These are phyloP conservation scores for Cryptosporidium tyzzeri DNA, from an alignment of 169 alveolate genomes.

Conservation along the genomic window DNA sequence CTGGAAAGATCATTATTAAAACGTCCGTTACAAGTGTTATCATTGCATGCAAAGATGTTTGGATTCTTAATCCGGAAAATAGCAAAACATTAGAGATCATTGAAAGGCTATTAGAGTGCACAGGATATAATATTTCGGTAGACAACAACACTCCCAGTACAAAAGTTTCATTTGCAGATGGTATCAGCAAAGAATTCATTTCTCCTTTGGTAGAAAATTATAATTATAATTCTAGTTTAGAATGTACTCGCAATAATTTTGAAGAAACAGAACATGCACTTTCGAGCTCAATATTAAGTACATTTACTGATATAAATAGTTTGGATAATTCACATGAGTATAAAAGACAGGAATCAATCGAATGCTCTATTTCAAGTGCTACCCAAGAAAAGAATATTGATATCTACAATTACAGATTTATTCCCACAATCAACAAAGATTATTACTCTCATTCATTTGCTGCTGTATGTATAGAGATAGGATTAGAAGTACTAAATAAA, in stretches of 20 bases:
- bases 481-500: conserved; percentile 20
- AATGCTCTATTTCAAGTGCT: not conserved
- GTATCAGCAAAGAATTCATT: conserved; percentile 13
- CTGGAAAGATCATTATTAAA: conserved; percentile 44
- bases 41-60: conserved; percentile 30
- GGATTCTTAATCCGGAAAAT: conserved; percentile 47
- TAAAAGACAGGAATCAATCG: conserved; percentile 10
- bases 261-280: conserved; percentile 21
- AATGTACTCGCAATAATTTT: not conserved
- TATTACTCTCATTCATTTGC: conserved; percentile 38
- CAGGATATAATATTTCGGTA: conserved; percentile 10
- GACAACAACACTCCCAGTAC: conserved; percentile 60
- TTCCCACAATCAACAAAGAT: conserved; percentile 11
- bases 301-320: conserved; percentile 13
- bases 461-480: conserved; percentile 35
- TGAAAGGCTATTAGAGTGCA: conserved; percentile 10
- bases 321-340: not conserved
- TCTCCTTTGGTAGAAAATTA: conserved; percentile 32
- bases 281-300: conserved; percentile 3
- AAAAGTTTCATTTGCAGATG: conserved; percentile 50
- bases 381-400: not conserved
- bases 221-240: conserved; percentile 12
- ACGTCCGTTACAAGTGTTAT: not conserved
- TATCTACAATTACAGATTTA: not conserved
- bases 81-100: conserved; percentile 7